These are phyloP conservation scores for Croton laevigatus DNA, from an alignment of 441 rosid species.

Conservation along the genomic window DNA sequence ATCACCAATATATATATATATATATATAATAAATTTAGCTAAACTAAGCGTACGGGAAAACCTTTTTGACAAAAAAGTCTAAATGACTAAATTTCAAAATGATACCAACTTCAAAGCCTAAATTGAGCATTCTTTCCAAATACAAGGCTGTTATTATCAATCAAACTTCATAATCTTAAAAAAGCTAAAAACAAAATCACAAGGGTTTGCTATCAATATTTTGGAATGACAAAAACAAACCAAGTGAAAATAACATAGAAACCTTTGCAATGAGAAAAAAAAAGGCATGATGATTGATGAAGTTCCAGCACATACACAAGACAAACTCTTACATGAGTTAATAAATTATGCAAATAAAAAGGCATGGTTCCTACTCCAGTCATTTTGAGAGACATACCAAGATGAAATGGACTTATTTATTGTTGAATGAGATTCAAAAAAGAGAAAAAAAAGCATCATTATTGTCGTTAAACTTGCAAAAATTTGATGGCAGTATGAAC, in stretches of 20 bases:
- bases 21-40: too few relatives aligned
- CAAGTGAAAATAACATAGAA: too few relatives aligned
- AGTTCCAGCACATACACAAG: neutral
- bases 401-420: conserved; percentile 9
- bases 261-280: too few relatives aligned
- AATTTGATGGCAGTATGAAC: conserved; percentile 77
- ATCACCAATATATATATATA: too few relatives aligned
- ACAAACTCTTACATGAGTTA: neutral
- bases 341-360: neutral
- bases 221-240: neutral
- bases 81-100: too few relatives aligned
- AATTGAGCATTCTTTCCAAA: too few relatives aligned
- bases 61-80: too few relatives aligned
- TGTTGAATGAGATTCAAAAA: neutral
- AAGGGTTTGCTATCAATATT: neutral
- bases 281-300: neutral
- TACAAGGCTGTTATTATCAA: too few relatives aligned
- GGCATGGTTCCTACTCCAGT: neutral
- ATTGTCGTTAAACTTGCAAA: conserved; percentile 40
- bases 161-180: too few relatives aligned
- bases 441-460: neutral
- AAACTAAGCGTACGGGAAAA: too few relatives aligned
- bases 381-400: neutral
- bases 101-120: too few relatives aligned
- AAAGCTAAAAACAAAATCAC: too few relatives aligned